Percentiles rank a stretch among this genome's conserved stretches.
phyloP scores from a whole-genome alignment of 495 filamentous ascomycete species.

The Aspergillus sclerotioniger region DNA sequence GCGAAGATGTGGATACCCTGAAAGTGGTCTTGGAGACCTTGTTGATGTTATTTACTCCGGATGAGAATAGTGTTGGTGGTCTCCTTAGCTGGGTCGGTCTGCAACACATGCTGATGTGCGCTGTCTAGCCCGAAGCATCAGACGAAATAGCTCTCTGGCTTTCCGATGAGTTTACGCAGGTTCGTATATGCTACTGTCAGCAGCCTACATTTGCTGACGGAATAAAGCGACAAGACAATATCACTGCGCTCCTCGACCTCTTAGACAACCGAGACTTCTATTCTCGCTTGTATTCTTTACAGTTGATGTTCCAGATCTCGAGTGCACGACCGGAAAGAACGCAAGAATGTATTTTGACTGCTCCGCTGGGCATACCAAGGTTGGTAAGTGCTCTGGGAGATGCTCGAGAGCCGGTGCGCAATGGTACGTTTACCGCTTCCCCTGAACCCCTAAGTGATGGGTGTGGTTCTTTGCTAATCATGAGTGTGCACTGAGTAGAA shows the following conservation, averaged over 20 bases:
- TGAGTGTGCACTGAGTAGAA: conserved; percentile 39
- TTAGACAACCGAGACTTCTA: conserved; percentile 88
- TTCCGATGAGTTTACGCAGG: conserved; percentile 96
- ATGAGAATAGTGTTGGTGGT: conserved; percentile 62
- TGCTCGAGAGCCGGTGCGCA: conserved; percentile 80
- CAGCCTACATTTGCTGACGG: conserved; percentile 39
- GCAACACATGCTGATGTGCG: conserved; percentile 25
- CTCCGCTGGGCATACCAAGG: conserved; percentile 82
- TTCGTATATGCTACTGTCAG: conserved; percentile 29
- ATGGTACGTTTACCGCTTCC: conserved; percentile 54
- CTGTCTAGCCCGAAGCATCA: conserved; percentile 77
- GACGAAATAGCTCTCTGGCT: conserved; percentile 97
- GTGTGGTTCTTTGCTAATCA: conserved; percentile 16
- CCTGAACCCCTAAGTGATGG: not conserved
- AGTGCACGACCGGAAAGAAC: conserved; percentile 86
- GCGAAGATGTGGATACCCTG: conserved; percentile 93
- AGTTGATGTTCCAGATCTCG: conserved; percentile 83
- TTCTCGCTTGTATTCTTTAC: conserved; percentile 86
- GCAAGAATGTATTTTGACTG: conserved; percentile 91
- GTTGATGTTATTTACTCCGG: conserved; percentile 82
- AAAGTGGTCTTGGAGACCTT: conserved; percentile 93
- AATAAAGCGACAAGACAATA: conserved; percentile 85
- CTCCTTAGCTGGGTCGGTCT: not conserved
- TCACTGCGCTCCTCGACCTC: conserved; percentile 84
- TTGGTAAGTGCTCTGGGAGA: conserved; percentile 84